A percentile compares a stretch with the other conserved stretches of the same genome.
Evolutionary conservation across 805 yeast genomes (phyloP).

Genomic region (Babjeviella inositovora): DNA sequence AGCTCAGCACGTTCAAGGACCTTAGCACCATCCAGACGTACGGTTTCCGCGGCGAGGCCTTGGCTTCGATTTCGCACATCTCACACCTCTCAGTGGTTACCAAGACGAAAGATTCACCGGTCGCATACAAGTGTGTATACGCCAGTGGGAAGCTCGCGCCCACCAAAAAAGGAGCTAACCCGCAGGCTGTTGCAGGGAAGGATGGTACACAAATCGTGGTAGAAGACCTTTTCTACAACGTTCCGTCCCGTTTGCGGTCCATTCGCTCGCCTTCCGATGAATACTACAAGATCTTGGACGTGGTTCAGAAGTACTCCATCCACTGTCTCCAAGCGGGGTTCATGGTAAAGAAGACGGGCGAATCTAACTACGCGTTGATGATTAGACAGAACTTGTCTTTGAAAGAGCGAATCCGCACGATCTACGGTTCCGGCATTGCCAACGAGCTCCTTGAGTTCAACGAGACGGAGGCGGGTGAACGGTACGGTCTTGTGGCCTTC

Average conservation of each 20-base stretch:
- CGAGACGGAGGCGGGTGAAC: conserved; percentile 11
- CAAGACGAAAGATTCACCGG: conserved; percentile 36
- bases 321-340: conserved; percentile 60
- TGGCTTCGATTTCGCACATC: conserved; percentile 87
- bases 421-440: conserved; percentile 61
- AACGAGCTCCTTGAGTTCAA: conserved; percentile 38
- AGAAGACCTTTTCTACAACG: conserved; percentile 81
- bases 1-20: conserved; percentile 61
- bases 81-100: conserved; percentile 71
- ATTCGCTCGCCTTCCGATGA: conserved; percentile 59
- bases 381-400: conserved; percentile 31
- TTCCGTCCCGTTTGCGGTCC: conserved; percentile 62
- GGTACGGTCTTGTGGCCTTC: conserved; percentile 34
- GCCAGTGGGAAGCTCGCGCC: conserved; percentile 45
- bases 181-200: conserved; percentile 72
- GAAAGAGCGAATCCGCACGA: conserved; percentile 55
- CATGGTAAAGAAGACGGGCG: conserved; percentile 69
- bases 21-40: conserved; percentile 56
- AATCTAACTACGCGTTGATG: conserved; percentile 47
- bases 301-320: conserved; percentile 69
- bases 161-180: conserved; percentile 24
- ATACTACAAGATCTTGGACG: conserved; percentile 60
- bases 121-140: conserved; percentile 65
- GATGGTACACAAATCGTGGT: conserved; percentile 75
- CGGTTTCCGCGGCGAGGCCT: conserved; percentile 95